Evolutionary conservation across 768 basidiomycete genomes (phyloP).

Genomic region (Termitomyces sp.): DNA sequence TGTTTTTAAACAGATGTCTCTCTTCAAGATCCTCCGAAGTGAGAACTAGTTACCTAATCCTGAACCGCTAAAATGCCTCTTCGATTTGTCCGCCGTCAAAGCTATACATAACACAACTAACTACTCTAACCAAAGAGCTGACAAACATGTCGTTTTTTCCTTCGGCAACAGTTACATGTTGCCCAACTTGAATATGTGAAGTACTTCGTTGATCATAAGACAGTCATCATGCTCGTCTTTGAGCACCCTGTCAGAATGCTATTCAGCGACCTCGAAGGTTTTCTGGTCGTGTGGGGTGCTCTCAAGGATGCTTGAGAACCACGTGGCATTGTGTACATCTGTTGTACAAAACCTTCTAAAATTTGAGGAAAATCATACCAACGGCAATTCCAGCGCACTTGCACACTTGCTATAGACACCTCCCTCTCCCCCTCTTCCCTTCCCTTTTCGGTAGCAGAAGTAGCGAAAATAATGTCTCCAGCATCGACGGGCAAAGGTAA

Average conservation of each 20-base stretch:
- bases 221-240: too few species aligned
- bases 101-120: constrained; percentile 14
- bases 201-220: too few species aligned
- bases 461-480: constrained; percentile 32
- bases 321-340: constrained; percentile 2
- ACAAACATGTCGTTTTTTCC: constrained; percentile 28
- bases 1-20: too few species aligned
- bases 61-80: constrained; percentile 14
- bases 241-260: too few species aligned
- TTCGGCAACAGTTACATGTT: constrained; percentile 28
- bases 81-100: constrained; percentile 11
- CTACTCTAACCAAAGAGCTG: constrained; percentile 17
- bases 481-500: constrained; percentile 50
- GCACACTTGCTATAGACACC: constrained; percentile 3
- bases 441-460: constrained; percentile 3
- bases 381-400: constrained; percentile 8
- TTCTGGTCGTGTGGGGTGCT: too few species aligned
- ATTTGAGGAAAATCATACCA: constrained; percentile 4
- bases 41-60: neutral
- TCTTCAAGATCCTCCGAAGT: too few species aligned
- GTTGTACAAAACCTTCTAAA: constrained; percentile 10
- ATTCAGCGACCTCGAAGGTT: too few species aligned
- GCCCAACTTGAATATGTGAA: too few species aligned
- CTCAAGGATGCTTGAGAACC: neutral
- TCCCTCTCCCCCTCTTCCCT: neutral